Evolutionary conservation across 768 basidiomycete genomes (phyloP).

Genomic region (Scleroderma bovista): DNA sequence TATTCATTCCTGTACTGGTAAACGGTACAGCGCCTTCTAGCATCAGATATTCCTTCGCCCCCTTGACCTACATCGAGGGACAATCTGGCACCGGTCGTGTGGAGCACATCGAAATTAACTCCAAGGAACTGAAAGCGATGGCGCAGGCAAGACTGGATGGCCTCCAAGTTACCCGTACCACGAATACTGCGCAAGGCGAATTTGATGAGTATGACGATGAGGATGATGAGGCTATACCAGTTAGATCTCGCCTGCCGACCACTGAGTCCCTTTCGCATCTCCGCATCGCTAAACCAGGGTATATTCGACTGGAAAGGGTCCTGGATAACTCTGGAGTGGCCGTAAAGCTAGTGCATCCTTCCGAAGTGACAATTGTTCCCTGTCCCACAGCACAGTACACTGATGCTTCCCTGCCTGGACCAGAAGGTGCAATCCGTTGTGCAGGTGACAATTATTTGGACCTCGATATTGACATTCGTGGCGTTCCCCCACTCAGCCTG

Average conservation of each 20-base stretch:
- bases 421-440: slow-evolving; percentile 52
- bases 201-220: slow-evolving; percentile 72
- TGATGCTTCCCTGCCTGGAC: slow-evolving; percentile 29
- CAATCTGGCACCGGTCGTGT: slow-evolving; percentile 38
- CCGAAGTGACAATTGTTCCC: slow-evolving; percentile 68
- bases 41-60: slow-evolving; percentile 68
- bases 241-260: slow-evolving; percentile 52
- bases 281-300: slow-evolving; percentile 65
- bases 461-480: slow-evolving; percentile 59
- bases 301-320: slow-evolving; percentile 68
- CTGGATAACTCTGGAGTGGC: slow-evolving; percentile 64
- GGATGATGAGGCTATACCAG: slow-evolving; percentile 25
- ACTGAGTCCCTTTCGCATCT: slow-evolving; percentile 75
- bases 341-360: slow-evolving; percentile 62
- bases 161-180: slow-evolving; percentile 40
- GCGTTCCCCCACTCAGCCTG: slow-evolving; percentile 73
- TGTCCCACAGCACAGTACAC: slow-evolving; percentile 75
- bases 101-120: slow-evolving; percentile 50
- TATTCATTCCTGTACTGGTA: slow-evolving; percentile 78
- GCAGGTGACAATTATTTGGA: slow-evolving; percentile 58
- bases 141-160: slow-evolving; percentile 53
- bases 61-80: slow-evolving; percentile 46
- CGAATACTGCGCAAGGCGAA: slow-evolving; percentile 34
- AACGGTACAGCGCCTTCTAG: slow-evolving; percentile 81
- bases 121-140: slow-evolving; percentile 63